Conservation (phyloP, 2,329 filamentous ascomycete genomes). For the Rosellinia necatrix region DNA sequence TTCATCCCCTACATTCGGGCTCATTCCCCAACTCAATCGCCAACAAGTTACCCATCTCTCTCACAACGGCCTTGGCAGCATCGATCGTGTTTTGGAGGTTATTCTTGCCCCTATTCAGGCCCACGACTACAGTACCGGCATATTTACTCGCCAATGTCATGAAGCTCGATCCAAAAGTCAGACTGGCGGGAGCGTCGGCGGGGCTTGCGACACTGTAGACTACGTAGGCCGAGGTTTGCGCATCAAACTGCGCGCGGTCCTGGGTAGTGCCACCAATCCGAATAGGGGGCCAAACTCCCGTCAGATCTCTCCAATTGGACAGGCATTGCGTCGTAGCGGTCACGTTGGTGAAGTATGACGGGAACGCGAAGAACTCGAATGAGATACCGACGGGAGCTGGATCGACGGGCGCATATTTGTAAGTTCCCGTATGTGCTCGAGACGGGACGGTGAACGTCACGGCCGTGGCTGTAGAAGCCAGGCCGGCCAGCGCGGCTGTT, state of each 20-base stretch:
- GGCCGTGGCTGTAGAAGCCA: conserved; percentile 26
- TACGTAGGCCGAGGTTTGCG: conserved; percentile 50
- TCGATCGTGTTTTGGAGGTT: conserved; percentile 58
- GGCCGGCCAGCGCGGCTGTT: conserved; percentile 19
- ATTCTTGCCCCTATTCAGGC: conserved; percentile 58
- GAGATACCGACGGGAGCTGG: conserved; percentile 52
- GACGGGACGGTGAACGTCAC: conserved; percentile 44
- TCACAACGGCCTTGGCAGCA: conserved; percentile 52
- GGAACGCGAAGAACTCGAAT: conserved; percentile 63
- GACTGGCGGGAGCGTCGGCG: conserved; percentile 51
- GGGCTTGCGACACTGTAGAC: conserved; percentile 54
- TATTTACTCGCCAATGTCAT: conserved; percentile 55
- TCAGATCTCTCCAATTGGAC: conserved; percentile 54
- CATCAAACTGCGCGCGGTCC: conserved; percentile 58
- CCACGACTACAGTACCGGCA: conserved; percentile 54
- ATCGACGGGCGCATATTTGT: conserved; percentile 43
- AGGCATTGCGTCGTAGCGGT: conserved; percentile 56
- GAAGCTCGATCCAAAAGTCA: conserved; percentile 59
- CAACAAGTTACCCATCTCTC: conserved; percentile 52
- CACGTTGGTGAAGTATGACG: conserved; percentile 58
- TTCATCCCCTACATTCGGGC: conserved; percentile 48
- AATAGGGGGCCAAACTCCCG: conserved; percentile 57
- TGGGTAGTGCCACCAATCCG: conserved; percentile 64
- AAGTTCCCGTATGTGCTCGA: conserved; percentile 32
- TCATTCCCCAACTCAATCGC: conserved; percentile 63